Evolutionary conservation across 2,329 filamentous ascomycete species (phyloP), one percentile per base, ranked within the genome.

Genomic region (Penicillium glabrum): DNA sequence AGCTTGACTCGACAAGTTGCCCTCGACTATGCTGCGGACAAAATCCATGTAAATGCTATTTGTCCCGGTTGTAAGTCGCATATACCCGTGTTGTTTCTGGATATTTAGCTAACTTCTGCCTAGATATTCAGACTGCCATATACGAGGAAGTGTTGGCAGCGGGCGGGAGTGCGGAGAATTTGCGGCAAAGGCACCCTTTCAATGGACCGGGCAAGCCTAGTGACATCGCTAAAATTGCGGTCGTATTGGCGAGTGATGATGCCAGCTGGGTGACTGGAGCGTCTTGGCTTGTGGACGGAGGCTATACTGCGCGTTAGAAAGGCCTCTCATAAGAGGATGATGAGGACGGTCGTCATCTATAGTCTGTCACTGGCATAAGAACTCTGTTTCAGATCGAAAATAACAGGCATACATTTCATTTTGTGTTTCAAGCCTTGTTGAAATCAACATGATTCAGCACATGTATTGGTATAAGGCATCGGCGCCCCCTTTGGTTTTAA

Each of bases 201-300:
- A 68, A 67, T 11, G 61, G 62, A 2, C 61, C 67, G 13, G 72
- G 70, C 2, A 53, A 61, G 8, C 57, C 69, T 11, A 67, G 72
- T 37, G 73, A 77, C 52, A 69, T 77, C 41, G 73, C 75, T 1
- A 63, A 69, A 16, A 72, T 74, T 39, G 79, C 77, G 0, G 71
- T 82, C 8, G 78, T 79, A 59, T 59, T 82, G 51, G 77, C 77
- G 1, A 79, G 77, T 54, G 78, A 80, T 37, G 79, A 81, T 60
- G 77, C 76, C 3, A 67, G 64, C 35, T 81, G 75, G 74, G 67
- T 81, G 24, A 80, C 78, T 21, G 79, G 79, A 1, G 67, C 76
- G 19, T 70, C 69, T n/a, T 58, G 80, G 48, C 69, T 77, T 2
- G 76, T 80, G 19, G 79, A 81, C 72, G 79, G 79, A 5, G 79